A percentile compares a stretch with the other conserved stretches of the same genome.
phyloP scores from a whole-genome alignment of 768 basidiomycete genomes.

The Podaxis sp. region DNA sequence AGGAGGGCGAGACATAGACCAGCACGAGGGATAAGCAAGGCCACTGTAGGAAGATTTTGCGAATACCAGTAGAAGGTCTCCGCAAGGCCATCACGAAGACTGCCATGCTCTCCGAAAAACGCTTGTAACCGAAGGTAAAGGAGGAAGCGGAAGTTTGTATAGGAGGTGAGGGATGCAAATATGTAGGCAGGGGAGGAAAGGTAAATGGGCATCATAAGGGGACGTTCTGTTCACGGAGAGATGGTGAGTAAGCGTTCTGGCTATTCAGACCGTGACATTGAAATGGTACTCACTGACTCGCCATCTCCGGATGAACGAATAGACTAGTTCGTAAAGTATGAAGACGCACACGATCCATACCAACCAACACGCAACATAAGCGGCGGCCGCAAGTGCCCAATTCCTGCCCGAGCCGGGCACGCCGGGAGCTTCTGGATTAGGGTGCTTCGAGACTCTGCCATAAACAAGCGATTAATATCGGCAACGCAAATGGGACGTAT shows the following conservation, averaged over 20 bases:
- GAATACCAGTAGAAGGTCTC: constrained; percentile 84
- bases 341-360: constrained; percentile 73
- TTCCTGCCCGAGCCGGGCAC: constrained; percentile 65
- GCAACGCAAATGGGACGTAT: neutral
- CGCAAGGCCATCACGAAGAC: constrained; percentile 51
- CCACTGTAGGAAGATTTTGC: constrained; percentile 82
- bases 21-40: constrained; percentile 81
- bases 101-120: constrained; percentile 33
- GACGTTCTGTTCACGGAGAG: constrained; percentile 59
- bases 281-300: constrained; percentile 63
- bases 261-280: constrained; percentile 13
- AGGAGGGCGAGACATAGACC: constrained; percentile 73
- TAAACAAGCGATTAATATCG: constrained; percentile 7
- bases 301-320: constrained; percentile 76
- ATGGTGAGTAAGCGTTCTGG: constrained; percentile 16
- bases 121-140: constrained; percentile 76
- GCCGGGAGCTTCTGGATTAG: constrained; percentile 60
- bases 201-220: constrained; percentile 80
- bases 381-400: constrained; percentile 82
- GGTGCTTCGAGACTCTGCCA: constrained; percentile 69
- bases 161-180: constrained; percentile 75
- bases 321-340: constrained; percentile 75
- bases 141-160: constrained; percentile 82
- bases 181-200: constrained; percentile 78
- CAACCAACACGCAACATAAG: constrained; percentile 81